Evolutionary conservation across 495 filamentous ascomycete genomes (phyloP), one percentile per base, ranked within the genome.

Genomic region (Ascodesmis nigricans): DNA sequence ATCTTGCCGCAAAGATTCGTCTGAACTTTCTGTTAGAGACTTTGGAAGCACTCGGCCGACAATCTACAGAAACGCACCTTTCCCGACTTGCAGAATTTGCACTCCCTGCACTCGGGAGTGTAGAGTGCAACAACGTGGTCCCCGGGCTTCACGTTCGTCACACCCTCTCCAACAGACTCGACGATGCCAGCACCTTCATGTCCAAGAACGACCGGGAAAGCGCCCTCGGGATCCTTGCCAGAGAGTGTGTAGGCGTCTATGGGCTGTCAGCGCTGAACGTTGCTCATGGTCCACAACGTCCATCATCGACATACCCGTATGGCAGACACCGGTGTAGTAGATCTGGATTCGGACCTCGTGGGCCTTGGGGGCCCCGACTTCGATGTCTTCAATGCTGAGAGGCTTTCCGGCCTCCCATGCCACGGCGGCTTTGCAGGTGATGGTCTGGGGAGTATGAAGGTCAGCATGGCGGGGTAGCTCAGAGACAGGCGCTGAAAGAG

Each of bases 1-100:
- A 97, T 97, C 67, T 93, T 95, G 55, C 90, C 87, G 62, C 87
- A 97, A 33, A 97, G 78, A 60, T 97, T 97, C 46, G 87, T 97
- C 73, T 51, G 16, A 22, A 15, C 32, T 20, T 16, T 8, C 10
- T 16, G 13, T 31, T 21, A 38, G 28, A 10, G 15, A n/a, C 1
- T 26, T 20, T 17, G 7, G 11, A 9, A 10, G 15, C 3, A 11
- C n/a, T n/a, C 7, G 17, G 31, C 6, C 11, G 5, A 28, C n/a
- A 17, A 21, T 20, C 21, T 2, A 23, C 5, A 8, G 19, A 30
- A 35, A 40, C 32, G 16, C 20, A 51, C 47, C 40, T 97, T 97
- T 62, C 81, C 82, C 33, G 84, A 93, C 56, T 74, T 78, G 74
- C 87, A 97, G 71, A 97, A 95, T 60, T 97, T 97, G 73, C 87